Percentiles rank a stretch among this genome's conserved stretches.
These are phyloP conservation scores for Conoideocrella luteorostrata DNA, from an alignment of 2,329 filamentous ascomycete species.

Conservation along the genomic window DNA sequence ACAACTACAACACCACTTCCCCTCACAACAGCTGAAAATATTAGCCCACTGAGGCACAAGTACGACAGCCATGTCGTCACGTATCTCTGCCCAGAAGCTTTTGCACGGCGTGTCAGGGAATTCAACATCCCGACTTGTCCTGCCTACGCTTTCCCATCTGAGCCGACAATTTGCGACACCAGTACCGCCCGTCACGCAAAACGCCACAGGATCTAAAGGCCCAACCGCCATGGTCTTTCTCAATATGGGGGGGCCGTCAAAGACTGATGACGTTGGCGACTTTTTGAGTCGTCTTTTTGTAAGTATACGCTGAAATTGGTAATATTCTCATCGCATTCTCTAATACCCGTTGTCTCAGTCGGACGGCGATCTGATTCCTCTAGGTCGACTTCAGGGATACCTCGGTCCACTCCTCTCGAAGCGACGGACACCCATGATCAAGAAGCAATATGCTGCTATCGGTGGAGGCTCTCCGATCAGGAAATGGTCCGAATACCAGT, in stretches of 20 bases:
- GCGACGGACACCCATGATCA: conserved; percentile 88
- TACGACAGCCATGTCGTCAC: conserved; percentile 23
- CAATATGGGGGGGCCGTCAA: conserved; percentile 97
- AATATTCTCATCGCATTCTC: neutral
- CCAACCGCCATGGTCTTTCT: conserved; percentile 98
- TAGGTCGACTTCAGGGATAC: conserved; percentile 85
- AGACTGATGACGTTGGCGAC: conserved; percentile 76
- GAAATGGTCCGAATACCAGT: conserved; percentile 96
- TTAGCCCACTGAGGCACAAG: neutral
- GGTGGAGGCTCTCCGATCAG: conserved; percentile 96
- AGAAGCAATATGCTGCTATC: conserved; percentile 91
- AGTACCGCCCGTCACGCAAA: conserved; percentile 73
- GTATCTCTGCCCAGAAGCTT: conserved; percentile 24
- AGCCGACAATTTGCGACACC: conserved; percentile 30
- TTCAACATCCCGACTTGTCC: conserved; percentile 19
- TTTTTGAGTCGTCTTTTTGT: conserved; percentile 92
- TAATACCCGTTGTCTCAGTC: conserved; percentile 45
- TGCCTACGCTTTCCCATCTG: conserved; percentile 24
- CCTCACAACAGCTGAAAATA: neutral
- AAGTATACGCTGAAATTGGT: conserved; percentile 28
- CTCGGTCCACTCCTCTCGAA: conserved; percentile 81
- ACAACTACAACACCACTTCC: neutral
- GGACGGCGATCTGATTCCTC: conserved; percentile 90
- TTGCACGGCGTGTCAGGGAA: conserved; percentile 19
- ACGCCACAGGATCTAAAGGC: conserved; percentile 63